Percentiles rank a stretch among this genome's conserved stretches.
Evolutionary conservation across 306 rosid species (phyloP).

Genomic region (Bauhinia variegata): DNA sequence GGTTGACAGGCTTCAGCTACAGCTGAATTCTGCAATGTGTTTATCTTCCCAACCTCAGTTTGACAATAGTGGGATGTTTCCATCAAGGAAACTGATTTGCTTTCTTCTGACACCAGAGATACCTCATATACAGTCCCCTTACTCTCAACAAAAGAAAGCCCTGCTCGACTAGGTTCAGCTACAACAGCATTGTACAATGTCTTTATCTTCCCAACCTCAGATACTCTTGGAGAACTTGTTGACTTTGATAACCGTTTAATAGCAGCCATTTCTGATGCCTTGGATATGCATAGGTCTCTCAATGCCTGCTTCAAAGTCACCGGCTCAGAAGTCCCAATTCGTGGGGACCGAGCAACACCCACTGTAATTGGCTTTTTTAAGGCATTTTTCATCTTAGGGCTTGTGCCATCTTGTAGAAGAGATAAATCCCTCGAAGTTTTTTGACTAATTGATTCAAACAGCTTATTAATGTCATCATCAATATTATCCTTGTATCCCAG

Average conservation of each 20-base stretch:
- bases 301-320: constrained; percentile 87
- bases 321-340: constrained; percentile 65
- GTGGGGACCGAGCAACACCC: constrained; percentile 69
- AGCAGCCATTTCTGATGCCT: constrained; percentile 99
- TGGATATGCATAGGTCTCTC: constrained; percentile 85
- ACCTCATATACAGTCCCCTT: constrained; percentile 48
- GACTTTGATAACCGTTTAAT: constrained; percentile 81
- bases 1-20: constrained; percentile 60
- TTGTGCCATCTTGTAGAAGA: constrained; percentile 55
- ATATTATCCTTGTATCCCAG: constrained; percentile 65
- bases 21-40: constrained; percentile 78
- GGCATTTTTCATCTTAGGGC: constrained; percentile 61
- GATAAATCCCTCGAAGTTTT: constrained; percentile 63
- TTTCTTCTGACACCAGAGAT: constrained; percentile 55
- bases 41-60: constrained; percentile 63
- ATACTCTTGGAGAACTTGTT: constrained; percentile 65
- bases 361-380: constrained; percentile 74
- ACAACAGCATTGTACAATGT: constrained; percentile 63
- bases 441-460: constrained; percentile 67
- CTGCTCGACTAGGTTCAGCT: constrained; percentile 48
- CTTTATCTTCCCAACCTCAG: constrained; percentile 82
- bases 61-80: too few species aligned
- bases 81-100: constrained; percentile 24
- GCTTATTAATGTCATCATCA: constrained; percentile 75
- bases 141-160: constrained; percentile 35